phyloP scores from a whole-genome alignment of 139 green algal species.

The Monoraphidium neglectum region DNA sequence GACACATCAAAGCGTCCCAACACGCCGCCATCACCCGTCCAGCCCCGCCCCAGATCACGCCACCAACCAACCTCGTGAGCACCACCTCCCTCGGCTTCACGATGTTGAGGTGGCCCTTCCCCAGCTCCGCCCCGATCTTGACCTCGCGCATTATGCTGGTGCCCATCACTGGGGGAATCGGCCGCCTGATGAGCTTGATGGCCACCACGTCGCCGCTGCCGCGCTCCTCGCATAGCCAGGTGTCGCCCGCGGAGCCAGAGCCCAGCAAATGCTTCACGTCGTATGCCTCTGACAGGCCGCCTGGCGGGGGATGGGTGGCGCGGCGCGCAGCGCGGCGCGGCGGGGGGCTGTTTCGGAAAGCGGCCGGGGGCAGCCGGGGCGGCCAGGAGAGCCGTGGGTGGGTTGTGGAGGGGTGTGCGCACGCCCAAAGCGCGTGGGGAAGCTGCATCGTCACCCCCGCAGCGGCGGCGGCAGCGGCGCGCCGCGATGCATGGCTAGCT shows the following conservation, averaged over 20 bases:
- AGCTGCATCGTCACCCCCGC: too few species aligned
- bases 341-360: too few species aligned
- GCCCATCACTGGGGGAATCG: conserved; percentile 45
- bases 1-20: too few species aligned
- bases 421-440: too few species aligned
- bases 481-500: too few species aligned
- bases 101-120: conserved; percentile 69
- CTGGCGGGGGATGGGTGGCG: conserved; percentile 3
- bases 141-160: conserved; percentile 60
- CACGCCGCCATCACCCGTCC: too few species aligned
- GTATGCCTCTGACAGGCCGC: conserved; percentile 21
- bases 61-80: conserved; percentile 50
- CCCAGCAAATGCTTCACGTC: conserved; percentile 39
- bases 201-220: conserved; percentile 38
- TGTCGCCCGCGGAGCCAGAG: conserved; percentile 72
- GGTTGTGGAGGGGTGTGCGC: too few species aligned
- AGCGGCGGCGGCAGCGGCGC: too few species aligned
- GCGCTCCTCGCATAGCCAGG: conserved; percentile 51
- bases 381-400: too few species aligned
- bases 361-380: too few species aligned
- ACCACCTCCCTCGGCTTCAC: conserved; percentile 70
- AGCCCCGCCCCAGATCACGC: too few species aligned
- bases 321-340: too few species aligned
- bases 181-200: conserved; percentile 62
- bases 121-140: conserved; percentile 72